phyloP scores from a whole-genome alignment of 1,139 yeast genomes.

The Kodamaea derodonti region DNA sequence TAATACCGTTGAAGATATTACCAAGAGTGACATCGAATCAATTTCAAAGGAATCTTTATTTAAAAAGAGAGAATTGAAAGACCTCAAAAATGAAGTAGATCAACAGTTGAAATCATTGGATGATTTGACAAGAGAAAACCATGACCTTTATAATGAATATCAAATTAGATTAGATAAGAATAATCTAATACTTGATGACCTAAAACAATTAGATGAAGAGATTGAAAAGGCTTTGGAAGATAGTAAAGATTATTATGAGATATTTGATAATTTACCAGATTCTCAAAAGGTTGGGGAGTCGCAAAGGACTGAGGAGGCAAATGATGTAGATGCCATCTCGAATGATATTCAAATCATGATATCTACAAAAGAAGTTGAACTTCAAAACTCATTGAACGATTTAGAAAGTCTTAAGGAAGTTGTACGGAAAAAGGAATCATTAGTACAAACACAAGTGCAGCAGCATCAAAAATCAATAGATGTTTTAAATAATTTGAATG shows the following conservation, averaged over 20 bases:
- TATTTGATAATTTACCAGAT: conserved; percentile 2
- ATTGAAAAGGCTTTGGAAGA: conserved; percentile 12
- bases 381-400: not conserved
- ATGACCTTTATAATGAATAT: conserved; percentile 16
- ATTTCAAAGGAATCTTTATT: conserved; percentile 16
- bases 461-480: conserved; percentile 2
- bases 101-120: conserved; percentile 19
- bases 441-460: conserved; percentile 1
- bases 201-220: conserved; percentile 17
- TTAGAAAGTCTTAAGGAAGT: not conserved
- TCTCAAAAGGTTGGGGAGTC: not conserved
- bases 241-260: conserved; percentile 6
- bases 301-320: not conserved
- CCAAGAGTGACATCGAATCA: conserved; percentile 16
- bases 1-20: conserved; percentile 13
- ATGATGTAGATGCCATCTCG: not conserved
- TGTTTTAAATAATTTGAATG: conserved; percentile 1
- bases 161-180: conserved; percentile 11
- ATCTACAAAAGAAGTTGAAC: not conserved
- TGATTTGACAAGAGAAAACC: conserved; percentile 15
- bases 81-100: conserved; percentile 16
- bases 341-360: not conserved
- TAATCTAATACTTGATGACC: conserved; percentile 13
- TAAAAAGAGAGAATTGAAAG: conserved; percentile 17
- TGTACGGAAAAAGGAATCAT: not conserved